Conservation (phyloP, 2,329 filamentous ascomycete genomes). For the Fusarium sp. region DNA sequence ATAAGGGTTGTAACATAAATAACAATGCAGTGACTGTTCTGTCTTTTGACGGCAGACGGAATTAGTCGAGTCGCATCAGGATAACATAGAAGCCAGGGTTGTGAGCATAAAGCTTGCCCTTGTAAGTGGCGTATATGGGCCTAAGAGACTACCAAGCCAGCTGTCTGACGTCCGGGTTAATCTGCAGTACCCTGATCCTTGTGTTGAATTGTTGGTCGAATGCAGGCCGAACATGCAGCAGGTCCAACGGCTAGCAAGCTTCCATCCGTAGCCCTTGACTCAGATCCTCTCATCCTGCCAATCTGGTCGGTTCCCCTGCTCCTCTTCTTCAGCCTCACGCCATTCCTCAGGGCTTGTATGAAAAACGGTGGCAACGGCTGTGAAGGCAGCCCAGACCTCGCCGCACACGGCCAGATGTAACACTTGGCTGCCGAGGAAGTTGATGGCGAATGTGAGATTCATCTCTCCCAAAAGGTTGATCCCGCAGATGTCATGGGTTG, state of each 20-base stretch:
- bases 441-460: slow-evolving; percentile 55
- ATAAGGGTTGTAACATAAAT: neutral
- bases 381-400: slow-evolving; percentile 33
- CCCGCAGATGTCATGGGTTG: slow-evolving; percentile 55
- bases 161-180: neutral
- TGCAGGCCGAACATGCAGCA: neutral
- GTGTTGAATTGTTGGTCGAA: neutral
- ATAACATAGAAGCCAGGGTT: neutral
- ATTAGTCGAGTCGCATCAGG: neutral
- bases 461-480: slow-evolving; percentile 53
- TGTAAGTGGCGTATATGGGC: neutral
- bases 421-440: slow-evolving; percentile 61
- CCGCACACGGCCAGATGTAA: slow-evolving; percentile 48
- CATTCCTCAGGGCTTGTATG: slow-evolving; percentile 34
- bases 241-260: neutral
- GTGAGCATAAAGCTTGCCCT: neutral
- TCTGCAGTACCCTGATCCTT: neutral
- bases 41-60: neutral
- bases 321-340: slow-evolving; percentile 31
- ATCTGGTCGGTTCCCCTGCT: slow-evolving; percentile 17
- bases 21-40: neutral
- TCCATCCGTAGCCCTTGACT: neutral
- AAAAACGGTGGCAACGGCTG: slow-evolving; percentile 23
- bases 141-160: neutral
- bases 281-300: slow-evolving; percentile 18